These are phyloP conservation scores for Ampelocalamus luodianensis DNA, from an alignment of 176 grass and related monocot species.

Conservation along the genomic window DNA sequence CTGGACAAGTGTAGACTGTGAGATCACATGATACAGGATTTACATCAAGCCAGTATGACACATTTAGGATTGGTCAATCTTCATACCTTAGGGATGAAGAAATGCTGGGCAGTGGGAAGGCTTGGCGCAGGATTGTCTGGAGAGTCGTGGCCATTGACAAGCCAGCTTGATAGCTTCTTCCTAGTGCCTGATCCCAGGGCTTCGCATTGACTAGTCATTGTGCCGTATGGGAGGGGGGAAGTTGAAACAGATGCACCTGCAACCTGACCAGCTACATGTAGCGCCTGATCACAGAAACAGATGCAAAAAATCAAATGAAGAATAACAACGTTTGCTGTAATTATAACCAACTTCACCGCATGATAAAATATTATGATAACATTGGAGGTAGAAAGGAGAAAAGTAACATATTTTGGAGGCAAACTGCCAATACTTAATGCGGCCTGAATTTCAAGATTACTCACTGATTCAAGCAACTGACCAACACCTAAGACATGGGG, in stretches of 20 bases:
- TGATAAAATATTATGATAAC: background rate
- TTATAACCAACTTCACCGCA: background rate
- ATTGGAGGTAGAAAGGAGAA: background rate
- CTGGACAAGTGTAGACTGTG: slow-evolving; percentile 44
- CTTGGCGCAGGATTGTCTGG: slow-evolving; percentile 54
- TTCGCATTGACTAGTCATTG: slow-evolving; percentile 96
- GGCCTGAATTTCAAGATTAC: slow-evolving; percentile 40
- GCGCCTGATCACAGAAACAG: slow-evolving; percentile 60
- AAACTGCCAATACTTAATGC: background rate
- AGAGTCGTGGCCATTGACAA: slow-evolving; percentile 69
- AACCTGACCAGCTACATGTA: slow-evolving; percentile 96
- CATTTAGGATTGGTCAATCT: background rate
- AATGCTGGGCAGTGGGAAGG: slow-evolving; percentile 43
- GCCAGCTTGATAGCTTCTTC: slow-evolving; percentile 96
- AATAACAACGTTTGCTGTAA: slow-evolving; percentile 6
- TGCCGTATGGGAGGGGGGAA: slow-evolving; percentile 87
- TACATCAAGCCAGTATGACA: background rate
- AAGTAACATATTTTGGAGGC: background rate
- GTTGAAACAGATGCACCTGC: slow-evolving; percentile 90
- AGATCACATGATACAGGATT: background rate
- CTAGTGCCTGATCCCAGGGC: slow-evolving; percentile 82
- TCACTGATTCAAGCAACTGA: slow-evolving; percentile 90
- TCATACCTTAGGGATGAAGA: slow-evolving; percentile 65
- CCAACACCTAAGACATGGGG: slow-evolving; percentile 87
- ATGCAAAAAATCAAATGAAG: background rate